A percentile compares a stretch with the other conserved stretches of the same genome.
These are phyloP conservation scores for Picochlorum costavermella DNA, from an alignment of 139 green algal species.

Conservation along the genomic window DNA sequence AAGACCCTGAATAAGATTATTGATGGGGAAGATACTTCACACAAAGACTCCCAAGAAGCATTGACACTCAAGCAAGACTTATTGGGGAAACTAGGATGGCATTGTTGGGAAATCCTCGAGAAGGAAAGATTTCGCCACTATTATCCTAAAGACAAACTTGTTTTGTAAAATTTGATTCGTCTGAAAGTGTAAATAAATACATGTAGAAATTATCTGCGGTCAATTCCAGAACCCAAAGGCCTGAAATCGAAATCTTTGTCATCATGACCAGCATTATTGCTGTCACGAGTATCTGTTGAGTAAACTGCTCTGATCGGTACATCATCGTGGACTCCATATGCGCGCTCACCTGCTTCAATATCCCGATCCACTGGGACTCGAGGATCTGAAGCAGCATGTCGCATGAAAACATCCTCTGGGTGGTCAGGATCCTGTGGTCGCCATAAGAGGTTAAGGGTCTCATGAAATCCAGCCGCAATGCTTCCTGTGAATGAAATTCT, in stretches of 20 bases:
- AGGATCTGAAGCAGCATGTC: neutral
- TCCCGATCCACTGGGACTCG: neutral
- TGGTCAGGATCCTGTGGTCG: slow-evolving; percentile 10
- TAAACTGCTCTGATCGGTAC: neutral
- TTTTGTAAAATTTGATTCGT: slow-evolving; percentile 34
- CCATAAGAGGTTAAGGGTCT: neutral
- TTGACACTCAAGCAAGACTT: slow-evolving; percentile 34
- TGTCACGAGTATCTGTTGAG: neutral
- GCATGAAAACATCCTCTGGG: slow-evolving; percentile 10
- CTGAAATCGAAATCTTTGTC: neutral
- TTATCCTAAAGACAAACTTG: slow-evolving; percentile 40
- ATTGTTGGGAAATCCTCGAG: slow-evolving; percentile 45
- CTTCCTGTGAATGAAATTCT: slow-evolving; percentile 4
- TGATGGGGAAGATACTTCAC: slow-evolving; percentile 27
- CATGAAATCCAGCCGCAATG: slow-evolving; percentile 7
- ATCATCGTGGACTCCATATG: slow-evolving; percentile 1
- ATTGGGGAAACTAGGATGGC: slow-evolving; percentile 44
- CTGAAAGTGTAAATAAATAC: neutral
- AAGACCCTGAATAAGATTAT: slow-evolving; percentile 32
- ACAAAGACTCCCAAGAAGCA: slow-evolving; percentile 25
- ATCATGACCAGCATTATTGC: too few relatives aligned
- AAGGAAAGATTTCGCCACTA: slow-evolving; percentile 17
- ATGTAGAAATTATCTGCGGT: neutral
- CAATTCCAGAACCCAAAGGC: slow-evolving; percentile 2
- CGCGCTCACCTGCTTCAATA: neutral